These are phyloP conservation scores for Aspergillus ustus DNA, from an alignment of 2,329 filamentous ascomycete species.

Conservation along the genomic window DNA sequence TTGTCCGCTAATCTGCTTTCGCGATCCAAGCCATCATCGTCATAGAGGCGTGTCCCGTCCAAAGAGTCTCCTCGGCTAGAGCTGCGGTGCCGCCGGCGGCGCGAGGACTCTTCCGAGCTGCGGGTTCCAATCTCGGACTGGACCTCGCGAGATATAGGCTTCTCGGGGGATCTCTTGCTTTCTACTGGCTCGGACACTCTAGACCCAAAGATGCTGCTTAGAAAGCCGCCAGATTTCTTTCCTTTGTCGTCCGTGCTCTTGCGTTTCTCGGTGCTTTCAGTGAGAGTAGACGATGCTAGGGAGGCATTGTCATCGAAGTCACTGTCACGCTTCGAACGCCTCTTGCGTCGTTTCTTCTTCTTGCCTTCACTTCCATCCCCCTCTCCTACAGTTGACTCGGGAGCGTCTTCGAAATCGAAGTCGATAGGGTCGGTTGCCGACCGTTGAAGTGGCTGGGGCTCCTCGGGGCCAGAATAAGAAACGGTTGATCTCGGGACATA, in stretches of 20 bases:
- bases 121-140: conserved; percentile 43
- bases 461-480: conserved; percentile 13
- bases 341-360: conserved; percentile 33
- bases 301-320: conserved; percentile 44
- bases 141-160: conserved; percentile 35
- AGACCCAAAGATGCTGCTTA: conserved; percentile 45
- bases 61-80: conserved; percentile 49
- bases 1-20: conserved; percentile 44
- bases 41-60: conserved; percentile 38
- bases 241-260: conserved; percentile 40
- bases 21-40: conserved; percentile 46
- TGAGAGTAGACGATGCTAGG: conserved; percentile 39
- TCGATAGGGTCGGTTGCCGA: conserved; percentile 27
- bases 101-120: conserved; percentile 42
- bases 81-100: conserved; percentile 46
- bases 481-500: conserved; percentile 26
- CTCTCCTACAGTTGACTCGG: conserved; percentile 10
- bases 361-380: conserved; percentile 27
- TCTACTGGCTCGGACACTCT: conserved; percentile 38
- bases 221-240: conserved; percentile 38
- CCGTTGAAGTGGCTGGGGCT: background rate
- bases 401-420: conserved; percentile 27
- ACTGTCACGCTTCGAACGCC: conserved; percentile 32
- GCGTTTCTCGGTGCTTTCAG: conserved; percentile 37
- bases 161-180: conserved; percentile 33